Base-by-base conservation (phyloP, 2,329 filamentous ascomycete genomes). In the Fusarium secorum region DNA sequence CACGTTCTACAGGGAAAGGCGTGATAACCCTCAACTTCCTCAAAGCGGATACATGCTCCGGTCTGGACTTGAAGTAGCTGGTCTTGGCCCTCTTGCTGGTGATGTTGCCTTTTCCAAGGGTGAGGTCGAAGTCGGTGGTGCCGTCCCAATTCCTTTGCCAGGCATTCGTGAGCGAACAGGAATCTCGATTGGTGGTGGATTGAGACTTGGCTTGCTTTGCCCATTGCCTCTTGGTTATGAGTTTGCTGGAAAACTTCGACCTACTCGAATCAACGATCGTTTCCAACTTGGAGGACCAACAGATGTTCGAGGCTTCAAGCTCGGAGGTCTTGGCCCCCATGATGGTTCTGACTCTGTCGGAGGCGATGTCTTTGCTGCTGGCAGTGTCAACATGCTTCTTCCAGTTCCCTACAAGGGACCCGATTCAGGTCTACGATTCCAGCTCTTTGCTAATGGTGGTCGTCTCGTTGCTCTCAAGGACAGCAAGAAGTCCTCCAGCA, bases 261-360 rank as follows among this genome's bases (percentile, higher is more conserved):
- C 91, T 8, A 97, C 93, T 72, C 90, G 93, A 33, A 88, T 98
- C 76, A 98, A 97, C 78, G 96, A 99, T 80, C 93, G 96, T 46
- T 99, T 99, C 84, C 90, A 94, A 77, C 92, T 99, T 35, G 96
- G 96, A 45, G 96, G 96, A 0, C 95, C 96, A 7, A 97, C 94
- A 6, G 95, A 97, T 78, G 93, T 99, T 18, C 93, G 96, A 60
- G 96, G 96, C 4, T 99, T 99, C 86, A 91, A 94, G 64, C 88
- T 97, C 26, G 93, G 91, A 24, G 96, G 96, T 3, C 86, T 99
- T 10, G 96, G 96, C 13, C 95, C 96, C 7, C 91, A 92, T 70
- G 95, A 98, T 76, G 93, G 94, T 3, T 80, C 85, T 22, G 95
- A 99, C 81, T 90, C 95, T 1, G 89, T 97, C 1, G 96, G 96